Evolutionary conservation across 352 stramenopile species (phyloP).

Genomic region (Phytopythium sindhum): DNA sequence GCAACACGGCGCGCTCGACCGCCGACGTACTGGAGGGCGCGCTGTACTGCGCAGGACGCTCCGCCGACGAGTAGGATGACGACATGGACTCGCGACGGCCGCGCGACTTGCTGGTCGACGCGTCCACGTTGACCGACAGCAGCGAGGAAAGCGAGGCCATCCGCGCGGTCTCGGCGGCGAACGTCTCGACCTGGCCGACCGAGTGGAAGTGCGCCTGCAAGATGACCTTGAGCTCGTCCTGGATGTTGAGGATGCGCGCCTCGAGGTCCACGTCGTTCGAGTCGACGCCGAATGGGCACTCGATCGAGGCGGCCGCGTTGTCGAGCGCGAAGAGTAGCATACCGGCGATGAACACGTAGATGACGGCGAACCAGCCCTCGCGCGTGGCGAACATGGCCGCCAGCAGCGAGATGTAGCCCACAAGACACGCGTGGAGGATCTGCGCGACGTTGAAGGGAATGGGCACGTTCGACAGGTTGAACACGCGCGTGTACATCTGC

Average conservation of each 20-base stretch:
- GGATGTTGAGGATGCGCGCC: constrained; percentile 37
- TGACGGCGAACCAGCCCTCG: constrained; percentile 16
- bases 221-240: constrained; percentile 55
- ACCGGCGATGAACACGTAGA: constrained; percentile 36
- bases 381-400: constrained; percentile 13
- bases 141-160: constrained; percentile 47
- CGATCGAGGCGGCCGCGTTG: constrained; percentile 40
- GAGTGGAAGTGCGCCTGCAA: constrained; percentile 50
- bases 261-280: constrained; percentile 43
- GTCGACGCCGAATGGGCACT: constrained; percentile 40
- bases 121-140: constrained; percentile 31
- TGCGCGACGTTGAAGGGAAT: constrained; percentile 45
- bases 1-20: constrained; percentile 31
- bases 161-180: constrained; percentile 32
- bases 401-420: constrained; percentile 44
- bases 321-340: constrained; percentile 51
- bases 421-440: constrained; percentile 35
- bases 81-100: constrained; percentile 32
- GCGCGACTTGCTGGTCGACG: constrained; percentile 19
- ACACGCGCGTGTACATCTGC: constrained; percentile 48
- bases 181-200: constrained; percentile 31
- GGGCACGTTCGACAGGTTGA: constrained; percentile 45
- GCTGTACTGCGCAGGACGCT: constrained; percentile 27
- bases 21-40: constrained; percentile 32
- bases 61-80: constrained; percentile 44